Base-by-base conservation (phyloP, 306 rosid species). In the Quercus variabilis region DNA sequence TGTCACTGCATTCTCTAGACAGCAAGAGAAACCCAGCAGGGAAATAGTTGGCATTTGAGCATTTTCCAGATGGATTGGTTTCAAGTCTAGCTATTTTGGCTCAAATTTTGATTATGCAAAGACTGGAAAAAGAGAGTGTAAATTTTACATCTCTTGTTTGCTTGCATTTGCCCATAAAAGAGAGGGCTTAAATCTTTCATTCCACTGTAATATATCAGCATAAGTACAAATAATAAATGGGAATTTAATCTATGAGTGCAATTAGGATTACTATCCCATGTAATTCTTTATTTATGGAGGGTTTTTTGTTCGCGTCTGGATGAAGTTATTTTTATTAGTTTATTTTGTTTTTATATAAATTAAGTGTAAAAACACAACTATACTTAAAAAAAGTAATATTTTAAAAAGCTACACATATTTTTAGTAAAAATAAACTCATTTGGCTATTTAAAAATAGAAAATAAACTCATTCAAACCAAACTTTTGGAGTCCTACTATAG, bases 81-180 rank as follows among this genome's bases (percentile, higher is more conserved):
- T 68, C 52, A 19, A 46, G 69, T 46, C 11, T 75, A 74, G 58
- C 68, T 59, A 54, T 69, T 86, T 76, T 67, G 56, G 60, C 69
- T 26, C 55, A 20, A 35, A 49, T 71, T 26, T 78, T 49, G 76
- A 64, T 78, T 78, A 19, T 71, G 74, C 69, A 79, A 43, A 55
- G 79, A 71, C 60, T 81, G 26, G 38, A 28, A 64, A 52, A 79
- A 38, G 26, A 28, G 71, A 57, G 59, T 20, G n/a, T 9, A 10
- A 5, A 74, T 43, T 20, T 31, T 9, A 10, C 17, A 68, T 43
- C 69, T 65, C 55, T 67, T 57, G 30, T 68, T 73, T 64, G 33
- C 59, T 4, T 25, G 31, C 56, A 52, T 71, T 77, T 58, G 59
- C 30, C 38, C 71, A 20, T 20, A 71, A 13, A 75, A 21, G 72